A percentile compares a stretch with the other conserved stretches of the same genome.
Conservation (phyloP, 345 rosid species). For the Passiflora organensis region DNA sequence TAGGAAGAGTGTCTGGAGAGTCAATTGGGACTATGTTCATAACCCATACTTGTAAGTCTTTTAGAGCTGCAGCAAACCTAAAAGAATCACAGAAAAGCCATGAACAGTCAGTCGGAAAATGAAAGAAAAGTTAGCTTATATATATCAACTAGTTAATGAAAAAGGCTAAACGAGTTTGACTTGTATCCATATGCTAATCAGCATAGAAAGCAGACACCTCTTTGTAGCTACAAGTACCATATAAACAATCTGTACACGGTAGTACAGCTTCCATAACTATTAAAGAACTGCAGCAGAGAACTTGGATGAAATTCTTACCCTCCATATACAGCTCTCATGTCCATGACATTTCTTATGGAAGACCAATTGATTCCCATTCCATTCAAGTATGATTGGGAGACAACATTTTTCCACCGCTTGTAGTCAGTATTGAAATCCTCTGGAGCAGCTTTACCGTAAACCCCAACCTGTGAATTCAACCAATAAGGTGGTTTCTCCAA, state of each 20-base stretch:
- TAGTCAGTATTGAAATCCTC: conserved; percentile 75
- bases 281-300: no score
- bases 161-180: no score
- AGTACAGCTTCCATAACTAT: no score
- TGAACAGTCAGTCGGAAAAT: no score
- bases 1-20: conserved; percentile 87
- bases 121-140: no score
- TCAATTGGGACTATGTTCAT: conserved; percentile 85
- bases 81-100: conserved; percentile 12
- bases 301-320: no score
- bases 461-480: conserved; percentile 80
- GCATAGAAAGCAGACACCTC: no score
- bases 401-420: conserved; percentile 87
- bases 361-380: conserved; percentile 90
- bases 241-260: no score
- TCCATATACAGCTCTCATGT: conserved; percentile 93
- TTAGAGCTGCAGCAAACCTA: conserved; percentile 92
- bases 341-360: conserved; percentile 83
- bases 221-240: no score
- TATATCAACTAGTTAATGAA: no score
- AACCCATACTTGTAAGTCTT: conserved; percentile 79
- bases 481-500: conserved; percentile 74
- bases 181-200: no score
- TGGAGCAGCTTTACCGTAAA: conserved; percentile 85
- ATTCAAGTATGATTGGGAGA: conserved; percentile 71